Evolutionary conservation across 2,329 filamentous ascomycete species (phyloP), one percentile per base, ranked within the genome.

Genomic region (Talaromyces sp.): DNA sequence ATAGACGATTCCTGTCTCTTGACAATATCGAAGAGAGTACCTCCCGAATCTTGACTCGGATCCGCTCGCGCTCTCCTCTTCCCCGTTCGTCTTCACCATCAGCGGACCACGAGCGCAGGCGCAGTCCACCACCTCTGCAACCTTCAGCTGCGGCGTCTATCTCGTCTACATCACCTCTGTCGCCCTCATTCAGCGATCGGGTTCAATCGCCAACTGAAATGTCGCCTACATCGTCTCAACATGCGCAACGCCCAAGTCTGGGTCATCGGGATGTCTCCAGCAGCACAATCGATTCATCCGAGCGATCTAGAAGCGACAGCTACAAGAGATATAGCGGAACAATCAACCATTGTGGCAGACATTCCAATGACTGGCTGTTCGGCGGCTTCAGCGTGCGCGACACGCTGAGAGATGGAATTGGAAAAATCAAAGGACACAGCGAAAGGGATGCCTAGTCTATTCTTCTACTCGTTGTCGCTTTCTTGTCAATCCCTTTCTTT

Each of bases 301-400:
- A 46, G 7, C 12, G 69, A 55, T 70, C 69, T 50, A 70, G 67
- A 56, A 72, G 70, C 58, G 68, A 70, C 12, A 73, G 76, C 56
- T 72, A 76, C 58, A 75, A 73, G 58, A 74, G 76, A 64, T 75
- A 76, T 58, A 76, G 69, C 55, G 73, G 74, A 18, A 79, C 77
- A 0, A 68, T 79, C 46, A 77, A 75, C 57, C 76, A 82, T 62
- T 80, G 73, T 60, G 81, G 81, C 14, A 76, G 81, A 8, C 81
- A 83, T 68, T 77, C 76, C 18, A 82, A 83, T 61, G 78, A 82
- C 60, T 83, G 81, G 81, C 72, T 83, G 5, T 83, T 83, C 63
- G 76, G 76, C 21, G 78, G 79, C 1, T 79, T 82, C 67, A 81
- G 78, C 66, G 69, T 83, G 3, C 75, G 75, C 4, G 77, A 80